phyloP scores from a whole-genome alignment of 2,329 filamentous ascomycete species.

The Lomentospora prolificans region DNA sequence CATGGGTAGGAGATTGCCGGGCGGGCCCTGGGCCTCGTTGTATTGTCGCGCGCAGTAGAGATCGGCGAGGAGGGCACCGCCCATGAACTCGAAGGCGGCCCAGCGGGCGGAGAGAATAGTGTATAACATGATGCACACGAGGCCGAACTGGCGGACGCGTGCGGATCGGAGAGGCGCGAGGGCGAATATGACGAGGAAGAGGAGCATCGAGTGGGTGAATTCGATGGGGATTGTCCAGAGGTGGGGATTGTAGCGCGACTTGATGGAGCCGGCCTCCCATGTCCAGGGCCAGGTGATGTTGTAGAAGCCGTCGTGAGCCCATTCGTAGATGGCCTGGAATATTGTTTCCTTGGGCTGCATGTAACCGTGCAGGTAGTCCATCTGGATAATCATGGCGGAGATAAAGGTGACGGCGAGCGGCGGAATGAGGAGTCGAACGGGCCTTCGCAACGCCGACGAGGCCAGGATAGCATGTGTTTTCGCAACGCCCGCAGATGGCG shows the following conservation, averaged over 20 bases:
- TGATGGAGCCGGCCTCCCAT: slow-evolving; percentile 13
- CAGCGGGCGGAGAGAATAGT: slow-evolving; percentile 18
- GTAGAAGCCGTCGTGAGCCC: slow-evolving; percentile 24
- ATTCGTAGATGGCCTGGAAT: slow-evolving; percentile 32
- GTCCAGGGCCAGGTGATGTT: slow-evolving; percentile 16
- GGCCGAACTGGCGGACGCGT: slow-evolving; percentile 29
- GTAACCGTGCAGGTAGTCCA: slow-evolving; percentile 40
- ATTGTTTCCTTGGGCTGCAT: slow-evolving; percentile 28
- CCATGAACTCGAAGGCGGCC: slow-evolving; percentile 29
- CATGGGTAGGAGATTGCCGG: background rate
- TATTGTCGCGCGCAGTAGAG: slow-evolving; percentile 32
- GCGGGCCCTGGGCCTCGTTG: background rate
- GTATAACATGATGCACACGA: slow-evolving; percentile 30
- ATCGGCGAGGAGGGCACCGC: slow-evolving; percentile 46
- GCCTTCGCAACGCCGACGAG: slow-evolving; percentile 41
- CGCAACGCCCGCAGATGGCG: slow-evolving; percentile 27
- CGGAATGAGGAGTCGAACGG: slow-evolving; percentile 41
- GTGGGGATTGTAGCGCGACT: slow-evolving; percentile 41
- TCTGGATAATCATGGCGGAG: slow-evolving; percentile 31
- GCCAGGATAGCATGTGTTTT: slow-evolving; percentile 35
- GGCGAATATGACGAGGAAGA: slow-evolving; percentile 44
- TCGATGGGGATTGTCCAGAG: slow-evolving; percentile 56
- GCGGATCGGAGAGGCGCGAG: slow-evolving; percentile 34
- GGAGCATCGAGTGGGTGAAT: slow-evolving; percentile 46
- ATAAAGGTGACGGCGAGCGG: slow-evolving; percentile 39